Conservation (phyloP, 164 flowering plant genomes). For the Vitis rotundifolia region DNA sequence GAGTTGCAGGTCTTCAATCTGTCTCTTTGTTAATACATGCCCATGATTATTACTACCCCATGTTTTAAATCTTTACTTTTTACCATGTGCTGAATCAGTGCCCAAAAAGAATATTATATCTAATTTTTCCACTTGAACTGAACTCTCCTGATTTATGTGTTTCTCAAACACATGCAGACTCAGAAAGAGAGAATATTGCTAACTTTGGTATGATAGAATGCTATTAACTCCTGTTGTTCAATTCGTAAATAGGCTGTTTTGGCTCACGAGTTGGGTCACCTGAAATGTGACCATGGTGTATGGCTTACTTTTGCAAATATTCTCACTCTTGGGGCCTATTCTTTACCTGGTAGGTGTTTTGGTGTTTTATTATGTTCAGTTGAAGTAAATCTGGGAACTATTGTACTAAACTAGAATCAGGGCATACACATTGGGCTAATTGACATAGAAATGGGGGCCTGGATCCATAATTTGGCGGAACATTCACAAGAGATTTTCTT, state of each 20-base stretch:
- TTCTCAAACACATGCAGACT: not conserved
- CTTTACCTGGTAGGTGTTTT: constrained; percentile 71
- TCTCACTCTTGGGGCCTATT: constrained; percentile 86
- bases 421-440: not conserved
- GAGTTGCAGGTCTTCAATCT: constrained; percentile 75
- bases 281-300: constrained; percentile 97
- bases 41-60: constrained; percentile 5
- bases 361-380: not conserved
- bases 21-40: constrained; percentile 6
- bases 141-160: not conserved
- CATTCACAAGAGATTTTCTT: too few species aligned
- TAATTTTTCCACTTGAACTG: not conserved
- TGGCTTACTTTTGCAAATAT: constrained; percentile 97
- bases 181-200: not conserved
- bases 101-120: not conserved
- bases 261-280: constrained; percentile 97
- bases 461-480: not conserved
- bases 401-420: not conserved
- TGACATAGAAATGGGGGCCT: not conserved
- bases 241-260: constrained; percentile 69
- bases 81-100: too few species aligned
- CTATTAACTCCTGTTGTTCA: constrained; percentile 4
- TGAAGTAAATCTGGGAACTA: not conserved
- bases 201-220: not conserved
- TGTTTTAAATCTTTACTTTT: not conserved